Evolutionary conservation across 345 rosid species (phyloP), one percentile per base, ranked within the genome.

Genomic region (Sapria himalayana): DNA sequence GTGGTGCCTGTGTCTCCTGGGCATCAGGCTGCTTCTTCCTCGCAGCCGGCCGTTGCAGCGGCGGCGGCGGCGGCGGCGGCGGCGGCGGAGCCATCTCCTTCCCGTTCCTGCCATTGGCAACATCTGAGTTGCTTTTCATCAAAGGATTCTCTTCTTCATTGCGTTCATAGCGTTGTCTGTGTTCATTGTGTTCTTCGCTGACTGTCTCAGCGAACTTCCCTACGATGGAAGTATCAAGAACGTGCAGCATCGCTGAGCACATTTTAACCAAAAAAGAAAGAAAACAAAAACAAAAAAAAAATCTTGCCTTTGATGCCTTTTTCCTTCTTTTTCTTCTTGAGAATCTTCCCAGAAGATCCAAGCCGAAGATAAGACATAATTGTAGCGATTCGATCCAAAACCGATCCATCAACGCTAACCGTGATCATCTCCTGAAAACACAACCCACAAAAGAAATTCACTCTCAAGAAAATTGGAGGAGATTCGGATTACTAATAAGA

Each of bases 301-400:
- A n/a, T n/a, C n/a, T n/a, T 56, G 79, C 98, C 91, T 74, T 65
- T 82, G 1, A 58, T 40, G 41, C 76, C 93, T 66, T 64, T 89
- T 42, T 89, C 94, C 58, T 82, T 89, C 85, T 70, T 89, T 66
- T 89, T 89, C 93, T 82, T 86, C 80, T 89, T 89, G 36, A 82
- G 82, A 57, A 89, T 91, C 76, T 89, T 82, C 48, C 98, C 98
- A 23, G 98, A 79, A 52, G 98, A 79, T 50, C 94, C 94, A 56
- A 82, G 98, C 50, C 98, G 94, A 58, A 89, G 94, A 62, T 89
- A 89, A 21, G 80, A 65, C 93, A 89, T 74, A 47, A 89, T 82
- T 62, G 81, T 89, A 32, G 93, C 76, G 60, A 89, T 89, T 39
- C 93, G 76, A 67, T 89, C 98, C 46, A 89, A 76, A 49, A 89